These are phyloP conservation scores for Herpotrichia juniperi DNA, from an alignment of 2,329 filamentous ascomycete genomes.

Conservation along the genomic window DNA sequence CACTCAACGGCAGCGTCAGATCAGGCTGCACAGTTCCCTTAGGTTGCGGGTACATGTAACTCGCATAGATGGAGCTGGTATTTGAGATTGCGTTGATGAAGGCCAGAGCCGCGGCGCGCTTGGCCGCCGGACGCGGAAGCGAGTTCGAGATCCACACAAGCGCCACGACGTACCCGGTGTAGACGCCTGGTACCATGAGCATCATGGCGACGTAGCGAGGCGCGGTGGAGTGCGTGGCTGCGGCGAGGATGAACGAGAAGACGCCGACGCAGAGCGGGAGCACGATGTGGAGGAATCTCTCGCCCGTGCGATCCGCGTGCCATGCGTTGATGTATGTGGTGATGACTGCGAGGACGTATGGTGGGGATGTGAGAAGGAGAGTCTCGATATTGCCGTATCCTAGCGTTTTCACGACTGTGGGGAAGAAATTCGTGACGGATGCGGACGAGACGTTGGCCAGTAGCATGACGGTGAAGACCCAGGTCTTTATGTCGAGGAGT, in stretches of 20 bases:
- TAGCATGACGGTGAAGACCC: constrained; percentile 46
- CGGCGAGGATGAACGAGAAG: constrained; percentile 70
- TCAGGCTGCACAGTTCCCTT: constrained; percentile 36
- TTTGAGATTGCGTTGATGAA: constrained; percentile 79
- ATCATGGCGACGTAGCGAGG: constrained; percentile 75
- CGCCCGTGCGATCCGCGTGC: constrained; percentile 73
- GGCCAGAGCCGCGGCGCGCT: constrained; percentile 73
- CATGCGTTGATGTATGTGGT: constrained; percentile 69
- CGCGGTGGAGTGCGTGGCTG: constrained; percentile 63
- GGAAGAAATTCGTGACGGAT: constrained; percentile 61
- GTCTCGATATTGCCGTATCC: constrained; percentile 62
- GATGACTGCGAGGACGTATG: constrained; percentile 59
- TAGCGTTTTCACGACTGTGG: constrained; percentile 66
- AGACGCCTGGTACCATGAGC: constrained; percentile 69
- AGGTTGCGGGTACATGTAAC: constrained; percentile 68
- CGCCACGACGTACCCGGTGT: constrained; percentile 66
- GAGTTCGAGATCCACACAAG: constrained; percentile 79
- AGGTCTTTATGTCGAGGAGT: constrained; percentile 47
- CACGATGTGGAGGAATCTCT: constrained; percentile 72
- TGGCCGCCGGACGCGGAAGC: constrained; percentile 75
- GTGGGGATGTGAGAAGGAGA: constrained; percentile 53
- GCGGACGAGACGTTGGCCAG: constrained; percentile 49
- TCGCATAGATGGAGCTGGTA: constrained; percentile 71
- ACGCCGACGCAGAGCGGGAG: constrained; percentile 67
- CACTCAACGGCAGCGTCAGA: constrained; percentile 65